Evolutionary conservation across 805 yeast species (phyloP), one percentile per base, ranked within the genome.

Genomic region (Candida multigemmis): DNA sequence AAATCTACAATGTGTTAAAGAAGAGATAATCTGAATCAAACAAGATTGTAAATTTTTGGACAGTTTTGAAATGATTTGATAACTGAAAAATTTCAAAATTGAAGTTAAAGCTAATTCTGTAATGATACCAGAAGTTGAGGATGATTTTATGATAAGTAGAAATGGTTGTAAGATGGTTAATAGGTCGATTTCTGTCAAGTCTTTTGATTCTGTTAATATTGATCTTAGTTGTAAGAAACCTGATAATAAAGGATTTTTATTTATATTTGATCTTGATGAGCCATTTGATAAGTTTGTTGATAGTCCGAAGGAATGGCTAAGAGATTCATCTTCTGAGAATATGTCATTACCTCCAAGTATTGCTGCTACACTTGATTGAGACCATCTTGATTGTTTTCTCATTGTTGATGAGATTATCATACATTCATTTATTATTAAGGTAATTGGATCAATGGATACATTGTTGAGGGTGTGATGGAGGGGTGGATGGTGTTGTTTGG

Each of bases 1-100:
- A 48, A 91, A 91, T 24, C 95, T 72, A 54, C 97, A 91, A 48
- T 85, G 95, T 1, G 97, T 83, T 35, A 91, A 65, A 0, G 96
- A 71, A 17, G 72, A 71, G 7, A 78, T 70, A 25, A 81, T 66
- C 43, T 82, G 84, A 11, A 74, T 68, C 34, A 83, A 53, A 1
- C 80, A 68, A 24, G 58, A 65, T 17, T 60, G 66, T 12, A 81
- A 53, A 31, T 79, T 77, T 16, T 61, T 56, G 4, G 85, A 73
- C 2, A 55, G 42, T 7, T 46, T 47, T 12, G 71, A 60, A n/a
- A 91, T 65, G 17, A 91, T 71, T 10, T 68, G 72, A 48, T 82
- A 79, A 21, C 71, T 68, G 28, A 89, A 54, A 40, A 91, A 72
- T 51, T 81, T 84, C 19, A 78, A 63, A 10, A 91, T 54, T 3